Conservation (phyloP, 2,329 filamentous ascomycete genomes). For the Bipolaris zeicola region DNA sequence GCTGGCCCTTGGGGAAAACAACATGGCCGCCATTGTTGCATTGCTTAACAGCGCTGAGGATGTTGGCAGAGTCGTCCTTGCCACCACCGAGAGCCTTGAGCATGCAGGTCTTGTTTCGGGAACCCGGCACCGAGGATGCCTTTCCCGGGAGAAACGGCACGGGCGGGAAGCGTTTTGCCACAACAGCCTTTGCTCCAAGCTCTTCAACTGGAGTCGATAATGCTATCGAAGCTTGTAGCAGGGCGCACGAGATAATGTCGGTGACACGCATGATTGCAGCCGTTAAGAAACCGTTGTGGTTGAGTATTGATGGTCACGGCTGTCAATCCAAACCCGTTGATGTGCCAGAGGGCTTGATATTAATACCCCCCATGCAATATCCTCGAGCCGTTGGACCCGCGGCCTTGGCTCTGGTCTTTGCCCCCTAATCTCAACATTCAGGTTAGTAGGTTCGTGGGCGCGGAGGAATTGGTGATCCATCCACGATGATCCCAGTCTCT, state of each 20-base stretch:
- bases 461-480: slow-evolving; percentile 25
- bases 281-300: background rate
- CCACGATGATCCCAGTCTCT: slow-evolving; percentile 18
- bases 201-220: slow-evolving; percentile 26
- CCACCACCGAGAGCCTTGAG: slow-evolving; percentile 48
- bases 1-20: slow-evolving; percentile 60
- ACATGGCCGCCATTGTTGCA: slow-evolving; percentile 70
- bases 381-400: slow-evolving; percentile 13
- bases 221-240: slow-evolving; percentile 35
- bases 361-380: slow-evolving; percentile 28
- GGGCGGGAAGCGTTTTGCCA: slow-evolving; percentile 39
- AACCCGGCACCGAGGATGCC: background rate
- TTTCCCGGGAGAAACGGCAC: slow-evolving; percentile 37
- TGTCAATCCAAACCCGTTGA: background rate
- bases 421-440: slow-evolving; percentile 6
- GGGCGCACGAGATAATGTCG: slow-evolving; percentile 26
- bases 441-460: slow-evolving; percentile 7
- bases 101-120: slow-evolving; percentile 46
- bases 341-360: background rate
- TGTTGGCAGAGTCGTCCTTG: slow-evolving; percentile 58
- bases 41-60: slow-evolving; percentile 60
- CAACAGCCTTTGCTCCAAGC: slow-evolving; percentile 10
- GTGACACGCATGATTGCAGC: slow-evolving; percentile 33
- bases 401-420: slow-evolving; percentile 7
- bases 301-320: background rate